Conservation (phyloP, 768 basidiomycete species). For the Leccinum truebloodii region DNA sequence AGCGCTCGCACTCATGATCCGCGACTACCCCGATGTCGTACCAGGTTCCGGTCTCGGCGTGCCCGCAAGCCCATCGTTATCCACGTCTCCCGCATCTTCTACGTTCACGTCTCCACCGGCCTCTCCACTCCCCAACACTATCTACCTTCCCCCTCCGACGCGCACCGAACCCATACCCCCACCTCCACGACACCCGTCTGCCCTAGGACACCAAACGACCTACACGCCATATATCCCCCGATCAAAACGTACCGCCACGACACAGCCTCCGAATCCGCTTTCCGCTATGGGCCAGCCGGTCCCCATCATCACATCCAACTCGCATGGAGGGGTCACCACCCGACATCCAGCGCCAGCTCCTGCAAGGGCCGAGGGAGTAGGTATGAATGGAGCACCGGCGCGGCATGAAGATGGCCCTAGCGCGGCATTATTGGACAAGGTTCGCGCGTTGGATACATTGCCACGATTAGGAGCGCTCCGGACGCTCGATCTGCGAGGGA, state of each 20-base stretch:
- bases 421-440: slow-evolving; percentile 76
- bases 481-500: slow-evolving; percentile 80
- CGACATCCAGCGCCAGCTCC: slow-evolving; percentile 35
- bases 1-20: slow-evolving; percentile 93
- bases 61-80: slow-evolving; percentile 5
- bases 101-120: slow-evolving; percentile 34
- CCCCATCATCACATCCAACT: slow-evolving; percentile 70
- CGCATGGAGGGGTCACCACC: slow-evolving; percentile 53
- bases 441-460: slow-evolving; percentile 84
- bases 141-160: slow-evolving; percentile 18
- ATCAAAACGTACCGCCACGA: slow-evolving; percentile 43
- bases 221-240: slow-evolving; percentile 82
- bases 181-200: slow-evolving; percentile 52
- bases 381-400: slow-evolving; percentile 23
- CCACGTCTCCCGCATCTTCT: slow-evolving; percentile 16
- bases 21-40: slow-evolving; percentile 88
- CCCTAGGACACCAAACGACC: slow-evolving; percentile 59
- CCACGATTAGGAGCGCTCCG: slow-evolving; percentile 83
- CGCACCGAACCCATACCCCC: slow-evolving; percentile 45
- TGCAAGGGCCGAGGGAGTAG: slow-evolving; percentile 1
- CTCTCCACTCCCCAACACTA: slow-evolving; percentile 34
- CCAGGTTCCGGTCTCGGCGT: slow-evolving; percentile 21
- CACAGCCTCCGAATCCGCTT: slow-evolving; percentile 34
- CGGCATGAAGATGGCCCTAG: slow-evolving; percentile 40
- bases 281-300: slow-evolving; percentile 47